These are phyloP conservation scores for Mycena sanguinolenta DNA, from an alignment of 768 basidiomycete genomes.

Conservation along the genomic window DNA sequence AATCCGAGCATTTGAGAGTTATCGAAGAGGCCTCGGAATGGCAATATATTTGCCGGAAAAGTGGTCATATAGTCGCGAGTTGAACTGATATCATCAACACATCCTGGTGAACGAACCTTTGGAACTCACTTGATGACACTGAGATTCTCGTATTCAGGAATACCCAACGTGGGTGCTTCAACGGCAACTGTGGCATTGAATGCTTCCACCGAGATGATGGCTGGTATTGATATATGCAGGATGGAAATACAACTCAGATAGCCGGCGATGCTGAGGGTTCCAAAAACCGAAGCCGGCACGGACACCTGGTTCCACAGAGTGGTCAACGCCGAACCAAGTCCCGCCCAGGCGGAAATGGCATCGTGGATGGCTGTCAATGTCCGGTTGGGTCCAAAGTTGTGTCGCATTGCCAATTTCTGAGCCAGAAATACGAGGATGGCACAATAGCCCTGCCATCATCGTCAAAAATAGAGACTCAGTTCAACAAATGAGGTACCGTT, in stretches of 20 bases:
- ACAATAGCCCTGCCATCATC: background rate
- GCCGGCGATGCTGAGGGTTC: background rate
- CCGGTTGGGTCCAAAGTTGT: no score
- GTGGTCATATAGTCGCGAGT: background rate
- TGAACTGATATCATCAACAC: background rate
- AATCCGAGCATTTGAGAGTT: background rate
- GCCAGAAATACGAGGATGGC: conserved; percentile 33
- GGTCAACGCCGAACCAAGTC: conserved; percentile 38
- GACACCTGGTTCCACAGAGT: no score
- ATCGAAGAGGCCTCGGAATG: background rate
- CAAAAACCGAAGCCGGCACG: background rate
- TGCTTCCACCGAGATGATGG: no score
- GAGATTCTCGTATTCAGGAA: background rate
- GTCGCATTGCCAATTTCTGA: no score
- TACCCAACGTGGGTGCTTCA: background rate
- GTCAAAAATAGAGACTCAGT: background rate
- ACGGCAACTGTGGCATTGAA: no score
- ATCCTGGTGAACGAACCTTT: background rate
- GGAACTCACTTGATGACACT: background rate
- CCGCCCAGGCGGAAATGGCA: conserved; percentile 36
- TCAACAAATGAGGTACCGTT: background rate
- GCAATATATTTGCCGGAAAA: background rate
- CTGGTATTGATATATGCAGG: no score
- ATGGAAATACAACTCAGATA: conserved; percentile 4
- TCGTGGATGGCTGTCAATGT: conserved; percentile 39